Evolutionary conservation across 495 filamentous ascomycete genomes (phyloP), one percentile per base, ranked within the genome.

Genomic region (Aspergillus mulundensis): DNA sequence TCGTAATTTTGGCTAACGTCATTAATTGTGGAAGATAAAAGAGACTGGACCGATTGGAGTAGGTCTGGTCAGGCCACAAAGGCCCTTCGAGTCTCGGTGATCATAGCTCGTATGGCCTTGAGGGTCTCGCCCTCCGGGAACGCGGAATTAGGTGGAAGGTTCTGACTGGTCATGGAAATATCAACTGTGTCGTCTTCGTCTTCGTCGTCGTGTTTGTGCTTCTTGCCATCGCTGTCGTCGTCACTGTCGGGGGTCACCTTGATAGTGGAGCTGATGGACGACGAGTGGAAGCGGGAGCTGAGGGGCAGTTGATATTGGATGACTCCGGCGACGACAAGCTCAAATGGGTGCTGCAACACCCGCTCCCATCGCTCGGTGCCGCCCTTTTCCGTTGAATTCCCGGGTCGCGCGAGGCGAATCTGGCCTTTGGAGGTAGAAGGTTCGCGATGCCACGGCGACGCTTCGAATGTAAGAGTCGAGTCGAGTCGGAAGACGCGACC

Each of bases 361-460:
- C 83, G 81, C 68, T 97, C 91, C 94, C 94, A 98, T 50, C 93
- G 83, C 67, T 90, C 89, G 0, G 84, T 87, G 16, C 94, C 94
- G 21, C 89, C 87, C 50, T 86, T 82, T 62, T 89, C 86, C 0
- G 95, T 98, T 55, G 85, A 85, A 66, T 97, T 98, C 12, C 94
- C 95, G 0, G 94, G 94, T 36, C 86, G 84, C 14, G 78, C 66
- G 8, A 98, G 75, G 7, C 91, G 86, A 5, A 97, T 79, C 63
- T 94, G 89, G 30, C 93, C 94, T 8, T 85, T 79, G 0, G 92
- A 94, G 28, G 73, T 78, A 1, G 86, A 85, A 0, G 73, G 63
- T 21, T 77, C 71, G 42, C 84, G 80, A 38, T 86, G 83, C 72
- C 96, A 84, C 25, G 93, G 92, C 12, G 91, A 91, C 16, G 89